Percentiles rank a stretch among this genome's conserved stretches.
phyloP scores from a whole-genome alignment of 2,329 filamentous ascomycete genomes.

The Exophiala phaeomuriformis region DNA sequence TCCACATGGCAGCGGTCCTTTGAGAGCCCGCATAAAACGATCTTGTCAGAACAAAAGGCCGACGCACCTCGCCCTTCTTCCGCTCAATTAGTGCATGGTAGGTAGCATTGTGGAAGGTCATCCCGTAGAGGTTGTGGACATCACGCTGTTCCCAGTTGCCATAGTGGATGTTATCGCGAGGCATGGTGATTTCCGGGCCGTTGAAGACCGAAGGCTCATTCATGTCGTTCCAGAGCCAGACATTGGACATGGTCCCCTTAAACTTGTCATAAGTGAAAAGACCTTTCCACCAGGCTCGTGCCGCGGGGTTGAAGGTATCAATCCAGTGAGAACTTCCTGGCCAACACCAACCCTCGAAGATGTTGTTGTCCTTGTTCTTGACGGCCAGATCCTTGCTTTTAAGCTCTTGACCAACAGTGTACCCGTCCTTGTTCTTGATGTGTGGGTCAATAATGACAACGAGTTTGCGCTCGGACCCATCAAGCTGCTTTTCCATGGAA shows the following conservation, averaged over 20 bases:
- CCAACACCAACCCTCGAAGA: conserved; percentile 98
- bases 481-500: conserved; percentile 80
- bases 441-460: conserved; percentile 95
- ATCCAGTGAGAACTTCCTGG: conserved; percentile 95
- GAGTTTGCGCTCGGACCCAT: conserved; percentile 76
- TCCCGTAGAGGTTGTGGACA: conserved; percentile 88
- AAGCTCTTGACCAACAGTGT: conserved; percentile 69
- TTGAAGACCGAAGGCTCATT: conserved; percentile 99
- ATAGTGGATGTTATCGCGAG: conserved; percentile 91
- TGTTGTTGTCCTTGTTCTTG: conserved; percentile 79
- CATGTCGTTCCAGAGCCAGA: conserved; percentile 99
- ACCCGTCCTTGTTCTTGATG: conserved; percentile 84
- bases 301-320: conserved; percentile 90
- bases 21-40: conserved; percentile 90
- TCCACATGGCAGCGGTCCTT: conserved; percentile 93
- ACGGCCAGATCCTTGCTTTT: conserved; percentile 77
- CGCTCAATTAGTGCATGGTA: conserved; percentile 76
- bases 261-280: conserved; percentile 85
- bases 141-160: conserved; percentile 95
- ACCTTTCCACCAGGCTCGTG: conserved; percentile 80
- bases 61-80: conserved; percentile 74
- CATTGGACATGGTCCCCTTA: conserved; percentile 76
- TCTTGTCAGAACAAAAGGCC: conserved; percentile 87
- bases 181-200: conserved; percentile 96
- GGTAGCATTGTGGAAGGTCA: conserved; percentile 93